These are phyloP conservation scores for Peronosclerospora sorghi DNA, from an alignment of 352 stramenopile genomes.

Conservation along the genomic window DNA sequence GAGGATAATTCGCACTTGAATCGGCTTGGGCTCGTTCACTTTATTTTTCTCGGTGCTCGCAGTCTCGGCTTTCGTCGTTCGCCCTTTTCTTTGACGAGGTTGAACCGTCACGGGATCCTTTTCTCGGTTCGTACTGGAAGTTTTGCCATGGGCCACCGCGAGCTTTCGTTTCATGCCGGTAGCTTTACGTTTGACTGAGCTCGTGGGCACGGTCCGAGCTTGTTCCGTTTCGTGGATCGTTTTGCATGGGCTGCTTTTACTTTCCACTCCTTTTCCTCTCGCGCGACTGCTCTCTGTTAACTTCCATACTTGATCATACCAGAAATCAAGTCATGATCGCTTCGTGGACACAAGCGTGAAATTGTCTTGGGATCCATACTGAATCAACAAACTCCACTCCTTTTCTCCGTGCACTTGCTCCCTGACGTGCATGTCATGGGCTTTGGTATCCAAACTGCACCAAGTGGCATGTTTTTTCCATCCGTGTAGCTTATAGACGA, in stretches of 20 bases:
- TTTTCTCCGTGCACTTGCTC: constrained; percentile 21
- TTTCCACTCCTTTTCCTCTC: constrained; percentile 6
- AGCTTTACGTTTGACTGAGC: constrained; percentile 1
- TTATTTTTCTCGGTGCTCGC: no score
- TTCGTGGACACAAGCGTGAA: constrained; percentile 30
- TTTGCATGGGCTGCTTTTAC: constrained; percentile 10
- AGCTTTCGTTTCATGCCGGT: constrained; percentile 15
- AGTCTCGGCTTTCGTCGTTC: no score
- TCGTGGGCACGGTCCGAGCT: constrained; percentile 1
- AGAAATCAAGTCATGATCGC: constrained; percentile 41
- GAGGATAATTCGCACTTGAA: constrained; percentile 30
- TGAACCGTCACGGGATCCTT: no score
- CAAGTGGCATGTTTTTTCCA: constrained; percentile 25
- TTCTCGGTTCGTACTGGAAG: no score
- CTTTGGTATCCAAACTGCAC: constrained; percentile 14
- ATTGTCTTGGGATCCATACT: not conserved
- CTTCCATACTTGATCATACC: constrained; percentile 47
- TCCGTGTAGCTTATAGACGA: constrained; percentile 29
- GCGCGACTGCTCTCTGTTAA: constrained; percentile 15
- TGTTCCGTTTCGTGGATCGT: constrained; percentile 15
- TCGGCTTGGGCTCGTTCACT: constrained; percentile 7
- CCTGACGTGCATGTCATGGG: constrained; percentile 14
- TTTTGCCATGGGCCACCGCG: not conserved
- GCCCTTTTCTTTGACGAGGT: no score
- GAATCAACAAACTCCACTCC: constrained; percentile 34